phyloP scores from a whole-genome alignment of 148 eudicot genomes.

The Vaccinium vitisidaea region DNA sequence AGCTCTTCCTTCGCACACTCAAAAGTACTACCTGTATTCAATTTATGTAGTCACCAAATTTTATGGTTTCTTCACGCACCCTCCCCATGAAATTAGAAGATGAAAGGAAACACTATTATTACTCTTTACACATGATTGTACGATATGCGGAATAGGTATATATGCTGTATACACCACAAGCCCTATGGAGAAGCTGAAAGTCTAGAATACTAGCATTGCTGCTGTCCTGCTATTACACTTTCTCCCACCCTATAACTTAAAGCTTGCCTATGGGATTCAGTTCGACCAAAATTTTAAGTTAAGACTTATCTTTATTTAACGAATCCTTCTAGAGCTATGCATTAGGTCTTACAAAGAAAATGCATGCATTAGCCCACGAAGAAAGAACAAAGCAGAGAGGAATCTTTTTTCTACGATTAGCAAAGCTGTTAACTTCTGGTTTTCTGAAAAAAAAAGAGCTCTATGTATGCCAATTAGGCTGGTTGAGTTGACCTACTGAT shows the following conservation, averaged over 20 bases:
- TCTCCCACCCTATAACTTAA: background rate
- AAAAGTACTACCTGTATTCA: background rate
- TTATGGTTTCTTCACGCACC: background rate
- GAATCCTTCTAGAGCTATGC: slow-evolving; percentile 4
- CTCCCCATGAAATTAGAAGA: background rate
- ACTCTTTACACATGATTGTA: background rate
- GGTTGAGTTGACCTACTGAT: background rate
- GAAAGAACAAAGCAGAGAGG: slow-evolving; percentile 3
- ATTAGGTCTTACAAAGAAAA: background rate
- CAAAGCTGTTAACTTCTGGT: background rate
- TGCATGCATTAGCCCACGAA: background rate
- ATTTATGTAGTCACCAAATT: background rate
- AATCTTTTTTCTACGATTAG: background rate
- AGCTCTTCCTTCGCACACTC: background rate
- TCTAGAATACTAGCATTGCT: background rate
- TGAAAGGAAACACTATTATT: background rate
- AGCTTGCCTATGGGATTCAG: background rate
- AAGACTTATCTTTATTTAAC: background rate
- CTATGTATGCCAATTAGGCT: slow-evolving; percentile 4
- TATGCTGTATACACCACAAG: background rate
- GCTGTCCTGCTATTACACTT: background rate
- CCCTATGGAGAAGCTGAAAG: background rate
- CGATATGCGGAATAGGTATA: background rate
- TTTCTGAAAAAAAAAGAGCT: background rate
- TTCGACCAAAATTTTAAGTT: background rate